Evolutionary conservation across 106 monocot genomes (phyloP).

Genomic region (Platanthera guangdongensis): DNA sequence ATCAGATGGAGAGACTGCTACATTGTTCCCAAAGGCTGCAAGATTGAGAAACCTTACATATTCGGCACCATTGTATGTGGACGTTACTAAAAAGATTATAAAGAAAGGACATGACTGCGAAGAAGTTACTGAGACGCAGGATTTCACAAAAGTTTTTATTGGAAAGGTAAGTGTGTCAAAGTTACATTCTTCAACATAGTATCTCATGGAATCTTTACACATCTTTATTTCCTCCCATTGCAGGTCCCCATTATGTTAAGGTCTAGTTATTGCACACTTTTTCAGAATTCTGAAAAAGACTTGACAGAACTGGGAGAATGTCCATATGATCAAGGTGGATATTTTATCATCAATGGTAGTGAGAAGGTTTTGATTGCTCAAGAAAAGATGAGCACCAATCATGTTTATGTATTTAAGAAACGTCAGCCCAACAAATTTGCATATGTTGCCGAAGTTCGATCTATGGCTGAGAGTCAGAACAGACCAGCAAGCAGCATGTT

Average conservation of each 20-base stretch:
- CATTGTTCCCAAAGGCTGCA: slow-evolving; percentile 88
- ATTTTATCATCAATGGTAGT: slow-evolving; percentile 95
- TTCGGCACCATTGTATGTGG: slow-evolving; percentile 87
- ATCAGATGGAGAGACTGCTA: slow-evolving; percentile 90
- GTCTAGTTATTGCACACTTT: slow-evolving; percentile 91
- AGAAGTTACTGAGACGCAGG: slow-evolving; percentile 81
- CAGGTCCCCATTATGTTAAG: slow-evolving; percentile 93
- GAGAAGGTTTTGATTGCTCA: slow-evolving; percentile 98
- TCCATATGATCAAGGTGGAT: slow-evolving; percentile 95
- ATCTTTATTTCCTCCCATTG: not conserved
- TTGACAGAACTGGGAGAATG: slow-evolving; percentile 92
- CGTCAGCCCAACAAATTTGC: slow-evolving; percentile 97
- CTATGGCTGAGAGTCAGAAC: slow-evolving; percentile 94
- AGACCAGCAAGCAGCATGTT: slow-evolving; percentile 99
- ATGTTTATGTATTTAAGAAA: slow-evolving; percentile 99
- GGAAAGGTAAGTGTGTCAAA: slow-evolving; percentile 53
- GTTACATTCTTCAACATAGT: not conserved
- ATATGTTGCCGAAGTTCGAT: slow-evolving; percentile 91
- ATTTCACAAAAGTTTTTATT: slow-evolving; percentile 92
- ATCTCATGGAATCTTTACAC: not conserved
- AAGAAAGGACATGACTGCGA: slow-evolving; percentile 97
- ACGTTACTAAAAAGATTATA: slow-evolving; percentile 76
- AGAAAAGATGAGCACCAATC: slow-evolving; percentile 99
- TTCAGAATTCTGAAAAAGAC: slow-evolving; percentile 90
- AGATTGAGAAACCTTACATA: slow-evolving; percentile 87